Base-by-base conservation (phyloP, 139 green algal species). In the Chlorella sp. region DNA sequence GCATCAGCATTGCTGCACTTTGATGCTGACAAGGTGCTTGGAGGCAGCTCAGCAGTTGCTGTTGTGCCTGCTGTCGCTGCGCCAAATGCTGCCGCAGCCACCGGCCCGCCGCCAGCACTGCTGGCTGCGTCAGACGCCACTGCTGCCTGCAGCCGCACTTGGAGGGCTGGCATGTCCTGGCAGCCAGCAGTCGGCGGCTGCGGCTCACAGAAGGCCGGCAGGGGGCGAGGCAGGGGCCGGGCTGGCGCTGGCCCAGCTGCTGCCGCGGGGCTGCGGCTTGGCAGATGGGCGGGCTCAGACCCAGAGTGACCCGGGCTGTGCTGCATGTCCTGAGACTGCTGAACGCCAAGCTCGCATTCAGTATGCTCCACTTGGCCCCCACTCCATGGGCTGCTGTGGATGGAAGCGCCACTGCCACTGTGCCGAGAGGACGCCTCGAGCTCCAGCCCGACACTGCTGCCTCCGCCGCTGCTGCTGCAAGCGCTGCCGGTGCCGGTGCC, bases 191-290 rank as follows among this genome's bases (percentile, higher is more conserved):
- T 16, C 51, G 22, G 51, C 51, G 13, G 51, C 70, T 36, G 70
- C 70, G 6, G 70, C 70, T 58, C 20, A 43, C 73, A 80, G 46
- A 80, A 80, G 32, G 73, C 46, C 11, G 73, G 73, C 44, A 80
- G 73, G 1, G 73, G 73, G 44, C 73, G 46, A 13, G 73, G 73
- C 62, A 17, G 30, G 62, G 30, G 16, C 73, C 70, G n/a, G 70
- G 22, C n/a, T 20, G 16, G 36, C 5, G 16, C 67, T 41, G 65
- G n/a, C n/a, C 1, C 8, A 5, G 5, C n/a, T 58, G 26, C 3
- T 51, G 40, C 40, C 28, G 38, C 40, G 38, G 70, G 70, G 34
- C 9, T 43, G 70, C 28, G 34, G 3, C 3, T 5, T 73, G 67
- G 13, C 36, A 32, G 34, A 34, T 46, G 13, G 13, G 9, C 51